These are phyloP conservation scores for Coemansia sp. DNA, from an alignment of 192 early-diverging fungal species.

Conservation along the genomic window DNA sequence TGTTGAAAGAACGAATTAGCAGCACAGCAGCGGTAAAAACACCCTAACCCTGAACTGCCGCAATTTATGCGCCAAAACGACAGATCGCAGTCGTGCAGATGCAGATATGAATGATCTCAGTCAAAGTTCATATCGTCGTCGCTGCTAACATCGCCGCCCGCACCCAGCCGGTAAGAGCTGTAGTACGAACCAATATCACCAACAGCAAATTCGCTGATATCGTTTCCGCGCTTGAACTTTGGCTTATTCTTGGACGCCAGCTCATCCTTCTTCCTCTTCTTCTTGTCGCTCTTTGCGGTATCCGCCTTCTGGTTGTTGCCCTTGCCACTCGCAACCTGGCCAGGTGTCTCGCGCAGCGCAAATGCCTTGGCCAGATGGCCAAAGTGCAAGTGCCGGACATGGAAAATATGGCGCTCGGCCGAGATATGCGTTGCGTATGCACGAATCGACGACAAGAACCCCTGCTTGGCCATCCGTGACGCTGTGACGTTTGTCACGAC, in stretches of 20 bases:
- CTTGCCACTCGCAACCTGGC: conserved; percentile 56
- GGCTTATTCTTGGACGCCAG: conserved; percentile 46
- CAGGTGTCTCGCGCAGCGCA: conserved; percentile 91
- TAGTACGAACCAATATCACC: conserved; percentile 53
- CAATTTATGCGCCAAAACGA: too few species aligned
- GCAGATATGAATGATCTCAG: neutral
- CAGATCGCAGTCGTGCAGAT: too few species aligned
- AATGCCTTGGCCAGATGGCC: conserved; percentile 97
- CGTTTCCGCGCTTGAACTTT: conserved; percentile 48
- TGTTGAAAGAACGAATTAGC: neutral
- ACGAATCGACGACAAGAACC: conserved; percentile 85
- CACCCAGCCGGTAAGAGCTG: conserved; percentile 22
- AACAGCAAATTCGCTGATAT: conserved; percentile 56
- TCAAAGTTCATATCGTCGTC: conserved; percentile 13
- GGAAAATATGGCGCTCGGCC: conserved; percentile 88
- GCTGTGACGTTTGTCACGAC: conserved; percentile 30
- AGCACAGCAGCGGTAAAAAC: neutral
- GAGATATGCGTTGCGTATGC: conserved; percentile 92
- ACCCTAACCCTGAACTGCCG: conserved; percentile 4
- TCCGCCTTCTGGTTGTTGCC: conserved; percentile 51
- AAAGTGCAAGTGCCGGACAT: conserved; percentile 90
- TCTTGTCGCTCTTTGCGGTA: conserved; percentile 37
- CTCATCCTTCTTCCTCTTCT: conserved; percentile 45
- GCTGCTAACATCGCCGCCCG: conserved; percentile 17
- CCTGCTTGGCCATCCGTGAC: conserved; percentile 66